These are phyloP conservation scores for Mortierella sp. DNA, from an alignment of 371 early-diverging fungal genomes.

Conservation along the genomic window DNA sequence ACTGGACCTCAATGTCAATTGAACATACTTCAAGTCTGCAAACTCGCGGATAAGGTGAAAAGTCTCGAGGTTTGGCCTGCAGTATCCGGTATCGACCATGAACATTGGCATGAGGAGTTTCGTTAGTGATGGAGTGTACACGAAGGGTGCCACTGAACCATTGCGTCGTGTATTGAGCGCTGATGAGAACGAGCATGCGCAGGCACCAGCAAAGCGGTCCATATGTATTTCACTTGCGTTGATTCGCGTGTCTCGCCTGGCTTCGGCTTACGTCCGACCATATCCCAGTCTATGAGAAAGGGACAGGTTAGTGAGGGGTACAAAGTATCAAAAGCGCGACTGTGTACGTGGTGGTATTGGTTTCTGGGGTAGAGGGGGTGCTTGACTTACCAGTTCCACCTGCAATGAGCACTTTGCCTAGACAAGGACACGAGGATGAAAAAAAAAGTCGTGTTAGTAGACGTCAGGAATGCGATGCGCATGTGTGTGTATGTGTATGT, in stretches of 20 bases:
- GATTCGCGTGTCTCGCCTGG: conserved; percentile 39
- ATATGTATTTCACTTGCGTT: conserved; percentile 13
- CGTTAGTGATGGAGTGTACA: too few relatives aligned
- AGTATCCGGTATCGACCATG: too few relatives aligned
- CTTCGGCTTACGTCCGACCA: conserved; percentile 57
- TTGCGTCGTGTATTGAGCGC: too few relatives aligned
- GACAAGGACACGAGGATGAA: too few relatives aligned
- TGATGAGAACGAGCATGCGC: neutral
- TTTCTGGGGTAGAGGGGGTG: too few relatives aligned
- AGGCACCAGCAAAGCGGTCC: neutral
- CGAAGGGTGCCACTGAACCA: too few relatives aligned
- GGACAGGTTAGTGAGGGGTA: neutral
- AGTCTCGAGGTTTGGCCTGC: conserved; percentile 52
- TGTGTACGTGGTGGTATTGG: too few relatives aligned
- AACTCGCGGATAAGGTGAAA: conserved; percentile 58
- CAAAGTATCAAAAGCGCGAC: neutral
- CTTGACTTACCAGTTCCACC: conserved; percentile 37
- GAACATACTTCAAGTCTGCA: conserved; percentile 55
- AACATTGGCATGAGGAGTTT: too few relatives aligned
- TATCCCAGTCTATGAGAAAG: conserved; percentile 52
- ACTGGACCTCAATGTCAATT: too few relatives aligned
- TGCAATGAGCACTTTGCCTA: conserved; percentile 57
- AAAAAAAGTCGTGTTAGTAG: too few relatives aligned
- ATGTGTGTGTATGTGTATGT: too few relatives aligned
- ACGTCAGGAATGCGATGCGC: too few relatives aligned